A percentile compares a stretch with the other conserved stretches of the same genome.
phyloP scores from a whole-genome alignment of 208 protist genomes.

The Blechomonas ayalai region DNA sequence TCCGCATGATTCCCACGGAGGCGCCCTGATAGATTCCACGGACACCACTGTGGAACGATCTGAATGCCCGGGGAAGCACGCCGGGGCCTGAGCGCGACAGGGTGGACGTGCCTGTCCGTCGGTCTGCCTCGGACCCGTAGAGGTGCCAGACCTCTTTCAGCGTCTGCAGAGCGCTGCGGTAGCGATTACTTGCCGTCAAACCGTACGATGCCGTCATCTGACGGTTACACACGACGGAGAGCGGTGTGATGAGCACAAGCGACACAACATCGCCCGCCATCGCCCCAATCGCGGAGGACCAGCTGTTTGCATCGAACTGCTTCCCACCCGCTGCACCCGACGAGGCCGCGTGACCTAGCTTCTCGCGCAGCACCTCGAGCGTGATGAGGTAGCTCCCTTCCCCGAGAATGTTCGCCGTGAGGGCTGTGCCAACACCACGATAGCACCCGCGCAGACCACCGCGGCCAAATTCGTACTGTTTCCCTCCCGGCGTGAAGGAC shows the following conservation, averaged over 20 bases:
- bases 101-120: too few species aligned
- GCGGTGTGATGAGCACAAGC: constrained; percentile 52
- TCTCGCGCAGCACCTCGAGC: constrained; percentile 64
- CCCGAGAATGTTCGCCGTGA: constrained; percentile 62
- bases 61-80: too few species aligned
- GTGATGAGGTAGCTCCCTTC: constrained; percentile 72
- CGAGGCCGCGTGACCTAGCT: constrained; percentile 9
- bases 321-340: background rate
- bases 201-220: constrained; percentile 83
- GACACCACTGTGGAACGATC: constrained; percentile 15
- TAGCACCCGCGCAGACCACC: constrained; percentile 63
- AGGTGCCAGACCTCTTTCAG: constrained; percentile 33
- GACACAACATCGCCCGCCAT: constrained; percentile 67
- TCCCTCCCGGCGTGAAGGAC: background rate
- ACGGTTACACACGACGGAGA: constrained; percentile 62
- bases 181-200: constrained; percentile 45
- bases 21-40: constrained; percentile 65
- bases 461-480: constrained; percentile 21
- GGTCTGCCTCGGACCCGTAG: too few species aligned
- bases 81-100: background rate
- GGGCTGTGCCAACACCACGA: constrained; percentile 61
- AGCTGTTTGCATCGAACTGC: constrained; percentile 28
- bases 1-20: constrained; percentile 46
- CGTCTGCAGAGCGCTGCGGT: constrained; percentile 29
- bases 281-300: constrained; percentile 42